Evolutionary conservation across 2,329 filamentous ascomycete species (phyloP).

Genomic region (Phialophora expanda): DNA sequence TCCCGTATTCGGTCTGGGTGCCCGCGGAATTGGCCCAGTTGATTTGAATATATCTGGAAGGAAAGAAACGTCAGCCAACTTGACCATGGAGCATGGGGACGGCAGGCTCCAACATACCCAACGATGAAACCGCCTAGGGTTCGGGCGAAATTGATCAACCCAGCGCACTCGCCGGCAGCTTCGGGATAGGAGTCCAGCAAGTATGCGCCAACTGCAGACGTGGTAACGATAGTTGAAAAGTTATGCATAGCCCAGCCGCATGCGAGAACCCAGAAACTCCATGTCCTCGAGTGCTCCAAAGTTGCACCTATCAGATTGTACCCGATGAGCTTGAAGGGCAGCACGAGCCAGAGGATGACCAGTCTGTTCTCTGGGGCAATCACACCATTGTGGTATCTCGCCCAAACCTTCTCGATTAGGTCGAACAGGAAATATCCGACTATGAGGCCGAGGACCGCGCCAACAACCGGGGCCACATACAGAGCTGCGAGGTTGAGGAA

Average conservation of each 20-base stretch:
- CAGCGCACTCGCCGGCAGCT: conserved; percentile 57
- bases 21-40: conserved; percentile 55
- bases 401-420: conserved; percentile 53
- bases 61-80: background rate
- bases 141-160: conserved; percentile 57
- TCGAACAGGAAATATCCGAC: conserved; percentile 63
- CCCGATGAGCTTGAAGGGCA: conserved; percentile 55
- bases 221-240: conserved; percentile 61
- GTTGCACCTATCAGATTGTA: conserved; percentile 39
- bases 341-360: conserved; percentile 53
- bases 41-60: conserved; percentile 46
- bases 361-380: conserved; percentile 64
- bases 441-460: conserved; percentile 57
- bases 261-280: conserved; percentile 53
- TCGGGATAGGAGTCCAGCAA: conserved; percentile 60
- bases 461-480: conserved; percentile 62
- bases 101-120: conserved; percentile 41
- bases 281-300: conserved; percentile 33
- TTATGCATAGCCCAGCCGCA: conserved; percentile 59
- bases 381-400: conserved; percentile 54
- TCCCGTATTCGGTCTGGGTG: conserved; percentile 51
- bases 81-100: background rate
- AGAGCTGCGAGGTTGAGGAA: conserved; percentile 57
- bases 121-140: conserved; percentile 53
- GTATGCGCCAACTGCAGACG: conserved; percentile 58